Conservation (phyloP, 139 green algal species). For the Picochlorum sp. region DNA sequence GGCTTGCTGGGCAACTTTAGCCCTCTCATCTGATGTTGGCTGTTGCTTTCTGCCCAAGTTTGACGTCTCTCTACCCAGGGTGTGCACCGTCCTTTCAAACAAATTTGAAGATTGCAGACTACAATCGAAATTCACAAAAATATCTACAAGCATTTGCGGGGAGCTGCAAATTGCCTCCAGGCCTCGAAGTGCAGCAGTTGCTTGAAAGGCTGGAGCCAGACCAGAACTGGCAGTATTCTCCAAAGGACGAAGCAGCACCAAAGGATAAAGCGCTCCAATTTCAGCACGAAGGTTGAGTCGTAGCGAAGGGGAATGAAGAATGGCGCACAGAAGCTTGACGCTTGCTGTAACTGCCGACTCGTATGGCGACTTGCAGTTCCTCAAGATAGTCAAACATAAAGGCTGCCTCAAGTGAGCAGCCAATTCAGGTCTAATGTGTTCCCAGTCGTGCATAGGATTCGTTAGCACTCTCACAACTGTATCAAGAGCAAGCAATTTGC, state of each 20-base stretch:
- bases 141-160: slow-evolving; percentile 52
- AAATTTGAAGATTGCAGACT: slow-evolving; percentile 68
- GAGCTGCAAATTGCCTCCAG: not conserved
- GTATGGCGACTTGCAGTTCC: slow-evolving; percentile 54
- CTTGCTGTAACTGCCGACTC: slow-evolving; percentile 17
- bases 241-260: slow-evolving; percentile 72
- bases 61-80: not conserved
- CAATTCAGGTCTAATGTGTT: slow-evolving; percentile 33
- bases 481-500: slow-evolving; percentile 88
- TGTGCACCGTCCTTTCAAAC: slow-evolving; percentile 57
- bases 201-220: not conserved
- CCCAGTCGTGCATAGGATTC: slow-evolving; percentile 60
- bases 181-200: not conserved
- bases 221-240: slow-evolving; percentile 33
- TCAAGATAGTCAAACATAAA: slow-evolving; percentile 70
- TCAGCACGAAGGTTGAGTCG: slow-evolving; percentile 55
- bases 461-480: slow-evolving; percentile 78
- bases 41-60: not conserved
- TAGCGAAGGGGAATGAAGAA: slow-evolving; percentile 20
- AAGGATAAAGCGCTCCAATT: slow-evolving; percentile 79
- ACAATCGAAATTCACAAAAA: slow-evolving; percentile 95
- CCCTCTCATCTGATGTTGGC: not conserved
- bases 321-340: not conserved
- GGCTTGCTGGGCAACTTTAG: slow-evolving; percentile 11
- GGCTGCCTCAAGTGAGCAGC: slow-evolving; percentile 64